A percentile compares a stretch with the other conserved stretches of the same genome.
phyloP scores from a whole-genome alignment of 495 filamentous ascomycete species.

The Delitschia confertaspora region DNA sequence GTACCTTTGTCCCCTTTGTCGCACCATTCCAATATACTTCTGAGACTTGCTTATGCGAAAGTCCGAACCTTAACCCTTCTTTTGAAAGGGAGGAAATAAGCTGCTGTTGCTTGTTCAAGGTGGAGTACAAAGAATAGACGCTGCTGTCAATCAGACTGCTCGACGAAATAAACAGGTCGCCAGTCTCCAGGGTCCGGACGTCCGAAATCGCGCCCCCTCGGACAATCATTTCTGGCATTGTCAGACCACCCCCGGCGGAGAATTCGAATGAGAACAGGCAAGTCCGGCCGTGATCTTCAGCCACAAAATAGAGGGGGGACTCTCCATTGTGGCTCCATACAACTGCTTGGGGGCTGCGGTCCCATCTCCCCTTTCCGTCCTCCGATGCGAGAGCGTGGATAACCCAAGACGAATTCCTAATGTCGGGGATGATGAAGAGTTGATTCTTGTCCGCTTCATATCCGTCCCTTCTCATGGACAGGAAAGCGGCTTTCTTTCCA shows the following conservation, averaged over 20 bases:
- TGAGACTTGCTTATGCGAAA: constrained; percentile 37
- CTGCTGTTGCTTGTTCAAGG: background rate
- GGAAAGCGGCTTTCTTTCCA: constrained; percentile 64
- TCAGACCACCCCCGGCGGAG: background rate
- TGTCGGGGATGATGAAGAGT: constrained; percentile 49
- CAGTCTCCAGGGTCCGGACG: constrained; percentile 19
- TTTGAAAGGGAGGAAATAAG: constrained; percentile 49
- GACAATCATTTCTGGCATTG: constrained; percentile 11
- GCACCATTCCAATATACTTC: constrained; percentile 36
- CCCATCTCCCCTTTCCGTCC: constrained; percentile 29
- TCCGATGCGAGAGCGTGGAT: constrained; percentile 40
- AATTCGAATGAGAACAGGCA: constrained; percentile 19
- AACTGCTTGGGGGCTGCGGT: constrained; percentile 27
- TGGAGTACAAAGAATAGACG: constrained; percentile 26
- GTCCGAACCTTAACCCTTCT: constrained; percentile 59
- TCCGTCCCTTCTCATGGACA: constrained; percentile 55
- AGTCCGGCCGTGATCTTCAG: constrained; percentile 27
- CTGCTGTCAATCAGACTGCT: constrained; percentile 36
- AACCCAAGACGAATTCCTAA: constrained; percentile 46
- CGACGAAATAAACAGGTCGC: constrained; percentile 32
- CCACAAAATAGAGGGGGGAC: constrained; percentile 20
- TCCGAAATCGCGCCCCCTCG: constrained; percentile 18
- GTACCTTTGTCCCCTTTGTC: constrained; percentile 32
- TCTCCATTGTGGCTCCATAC: constrained; percentile 26
- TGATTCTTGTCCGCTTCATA: constrained; percentile 88